phyloP scores from a whole-genome alignment of 768 basidiomycete species.

The Termitomyces sp. region DNA sequence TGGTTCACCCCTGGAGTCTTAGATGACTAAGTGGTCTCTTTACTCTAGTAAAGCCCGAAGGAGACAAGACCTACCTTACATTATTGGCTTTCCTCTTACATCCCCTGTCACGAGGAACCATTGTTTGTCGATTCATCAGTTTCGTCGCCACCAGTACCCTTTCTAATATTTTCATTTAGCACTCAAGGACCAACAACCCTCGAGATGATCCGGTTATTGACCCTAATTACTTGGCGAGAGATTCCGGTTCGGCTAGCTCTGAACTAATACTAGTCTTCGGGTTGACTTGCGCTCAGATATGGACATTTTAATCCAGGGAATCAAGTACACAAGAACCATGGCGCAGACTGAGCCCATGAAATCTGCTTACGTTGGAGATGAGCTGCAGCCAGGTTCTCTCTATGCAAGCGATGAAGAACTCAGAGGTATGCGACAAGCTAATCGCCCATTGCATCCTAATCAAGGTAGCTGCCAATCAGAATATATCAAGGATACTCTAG shows the following conservation, averaged over 20 bases:
- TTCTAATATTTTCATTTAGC: conserved; percentile 12
- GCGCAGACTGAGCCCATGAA: conserved; percentile 15
- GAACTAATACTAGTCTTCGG: background rate
- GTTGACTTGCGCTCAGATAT: background rate
- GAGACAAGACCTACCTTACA: conserved; percentile 38
- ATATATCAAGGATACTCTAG: conserved; percentile 12
- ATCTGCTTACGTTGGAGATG: conserved; percentile 11
- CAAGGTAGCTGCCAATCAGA: conserved; percentile 8
- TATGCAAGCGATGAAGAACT: conserved; percentile 29
- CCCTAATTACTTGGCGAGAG: conserved; percentile 37
- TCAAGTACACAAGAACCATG: conserved; percentile 17
- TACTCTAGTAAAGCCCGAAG: conserved; percentile 25
- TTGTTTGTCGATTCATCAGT: conserved; percentile 26
- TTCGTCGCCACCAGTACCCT: background rate
- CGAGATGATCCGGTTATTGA: conserved; percentile 30
- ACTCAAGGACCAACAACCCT: conserved; percentile 28
- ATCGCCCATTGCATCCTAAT: background rate
- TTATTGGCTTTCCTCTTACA: conserved; percentile 34
- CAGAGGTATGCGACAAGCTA: conserved; percentile 13
- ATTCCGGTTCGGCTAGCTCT: conserved; percentile 26
- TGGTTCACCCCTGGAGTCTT: too few species aligned
- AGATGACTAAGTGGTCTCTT: background rate
- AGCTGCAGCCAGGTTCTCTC: conserved; percentile 24
- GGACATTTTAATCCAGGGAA: conserved; percentile 15
- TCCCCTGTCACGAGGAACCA: conserved; percentile 41